These are phyloP conservation scores for Calonectria pteridis DNA, from an alignment of 2,329 filamentous ascomycete genomes.

Conservation along the genomic window DNA sequence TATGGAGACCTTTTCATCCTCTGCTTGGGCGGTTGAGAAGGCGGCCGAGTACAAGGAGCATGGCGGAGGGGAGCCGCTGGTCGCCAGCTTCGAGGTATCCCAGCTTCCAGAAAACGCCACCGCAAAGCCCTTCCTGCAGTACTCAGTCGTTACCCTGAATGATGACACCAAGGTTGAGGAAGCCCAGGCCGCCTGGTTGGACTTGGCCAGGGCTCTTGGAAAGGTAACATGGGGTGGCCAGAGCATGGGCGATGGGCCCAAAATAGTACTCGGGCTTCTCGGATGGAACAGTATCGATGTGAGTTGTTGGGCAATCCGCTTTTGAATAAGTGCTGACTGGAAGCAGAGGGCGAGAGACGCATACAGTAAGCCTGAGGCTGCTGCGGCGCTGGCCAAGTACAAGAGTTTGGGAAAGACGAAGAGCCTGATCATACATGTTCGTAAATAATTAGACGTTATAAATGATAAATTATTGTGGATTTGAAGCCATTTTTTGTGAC, in stretches of 20 bases:
- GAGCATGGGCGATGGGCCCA: conserved; percentile 4
- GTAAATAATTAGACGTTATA: not conserved
- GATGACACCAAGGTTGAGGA: not conserved
- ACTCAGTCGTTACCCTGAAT: conserved; percentile 7
- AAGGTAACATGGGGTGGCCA: conserved; percentile 18
- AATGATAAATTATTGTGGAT: not conserved
- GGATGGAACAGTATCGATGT: conserved; percentile 30
- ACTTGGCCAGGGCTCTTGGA: conserved; percentile 10
- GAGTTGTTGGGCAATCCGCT: not conserved
- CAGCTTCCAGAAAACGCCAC: not conserved
- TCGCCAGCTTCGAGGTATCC: conserved; percentile 11
- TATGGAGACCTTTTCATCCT: conserved; percentile 10
- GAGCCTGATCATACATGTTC: conserved; percentile 17
- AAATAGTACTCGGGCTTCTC: conserved; percentile 13
- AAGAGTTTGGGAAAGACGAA: conserved; percentile 18
- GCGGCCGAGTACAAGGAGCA: not conserved
- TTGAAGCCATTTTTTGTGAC: not conserved
- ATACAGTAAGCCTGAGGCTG: conserved; percentile 18
- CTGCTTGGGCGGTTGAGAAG: conserved; percentile 15
- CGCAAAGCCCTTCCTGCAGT: conserved; percentile 18
- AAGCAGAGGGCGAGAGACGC: conserved; percentile 14
- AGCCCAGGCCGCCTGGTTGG: conserved; percentile 10
- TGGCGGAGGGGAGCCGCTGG: not conserved
- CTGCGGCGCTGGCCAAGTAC: conserved; percentile 14
- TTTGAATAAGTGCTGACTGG: not conserved